Conservation (phyloP, 257 asterid species). For the Solanum gandarillasii region DNA sequence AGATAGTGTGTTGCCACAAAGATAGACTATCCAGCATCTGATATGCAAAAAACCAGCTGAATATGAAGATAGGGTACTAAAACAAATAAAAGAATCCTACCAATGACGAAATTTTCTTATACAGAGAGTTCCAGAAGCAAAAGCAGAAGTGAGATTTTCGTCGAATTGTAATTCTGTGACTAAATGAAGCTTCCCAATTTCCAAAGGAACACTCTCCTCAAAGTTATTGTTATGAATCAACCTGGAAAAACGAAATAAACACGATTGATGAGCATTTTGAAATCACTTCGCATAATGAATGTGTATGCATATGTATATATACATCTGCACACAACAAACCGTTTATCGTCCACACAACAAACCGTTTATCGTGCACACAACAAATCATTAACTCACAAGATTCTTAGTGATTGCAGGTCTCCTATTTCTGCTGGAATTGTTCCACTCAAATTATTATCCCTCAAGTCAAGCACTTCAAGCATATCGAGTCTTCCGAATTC, state of each 20-base stretch:
- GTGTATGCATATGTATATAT: background rate
- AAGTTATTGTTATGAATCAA: constrained; percentile 61
- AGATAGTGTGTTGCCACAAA: background rate
- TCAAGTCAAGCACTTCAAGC: constrained; percentile 68
- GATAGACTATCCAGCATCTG: background rate
- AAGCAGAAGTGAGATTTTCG: constrained; percentile 35
- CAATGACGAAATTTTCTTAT: constrained; percentile 72
- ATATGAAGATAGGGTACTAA: background rate
- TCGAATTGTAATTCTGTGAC: constrained; percentile 50
- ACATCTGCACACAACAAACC: background rate
- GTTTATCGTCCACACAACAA: background rate
- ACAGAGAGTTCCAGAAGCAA: constrained; percentile 36
- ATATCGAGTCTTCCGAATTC: constrained; percentile 45
- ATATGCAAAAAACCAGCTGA: background rate
- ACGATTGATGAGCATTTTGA: background rate
- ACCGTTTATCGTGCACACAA: background rate
- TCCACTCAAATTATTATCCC: constrained; percentile 66
- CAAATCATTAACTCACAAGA: constrained; percentile 33
- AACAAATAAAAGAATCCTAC: constrained; percentile 22
- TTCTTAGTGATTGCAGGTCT: constrained; percentile 39
- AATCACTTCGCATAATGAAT: background rate
- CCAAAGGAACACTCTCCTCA: constrained; percentile 59
- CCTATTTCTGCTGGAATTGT: constrained; percentile 70
- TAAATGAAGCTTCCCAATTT: constrained; percentile 52
- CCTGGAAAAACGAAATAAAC: constrained; percentile 23